Base-by-base conservation (phyloP, 495 filamentous ascomycete genomes). In the Penicillium cosmopolitanum region DNA sequence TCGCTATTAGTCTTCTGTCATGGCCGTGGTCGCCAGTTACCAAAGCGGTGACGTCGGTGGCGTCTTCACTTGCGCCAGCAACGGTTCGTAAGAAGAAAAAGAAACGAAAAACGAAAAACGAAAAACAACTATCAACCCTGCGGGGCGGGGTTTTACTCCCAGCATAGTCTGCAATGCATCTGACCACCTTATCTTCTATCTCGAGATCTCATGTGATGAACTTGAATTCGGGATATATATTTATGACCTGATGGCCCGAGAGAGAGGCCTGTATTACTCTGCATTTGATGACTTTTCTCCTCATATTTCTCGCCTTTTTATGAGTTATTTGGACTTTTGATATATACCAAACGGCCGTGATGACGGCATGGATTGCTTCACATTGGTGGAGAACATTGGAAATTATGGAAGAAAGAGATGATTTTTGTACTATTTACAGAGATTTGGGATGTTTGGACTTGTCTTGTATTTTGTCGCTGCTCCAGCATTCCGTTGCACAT, bases 11-110 rank as follows among this genome's bases (percentile, higher is more conserved):
- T 76, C 80, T 43, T 80, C 82, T 46, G 79, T 90, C 28, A 81
- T 89, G 73, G 83, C 82, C 42, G 89, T 91, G 21, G 73, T 91
- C 34, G 72, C 85, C 55, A 82, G 79, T 53, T 91, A 89, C 62
- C 51, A 73, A 8, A 68, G 72, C 2, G 82, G 82, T 16, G 69
- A 71, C 6, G 82, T 90, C 18, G 77, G 83, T 9, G 80, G 79
- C 6, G 78, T 85, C 2, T 92, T 90, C 62, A 80, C 82, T 5
- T 92, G 89, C 65, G 76, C 73, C n/a, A 83, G 76, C 58, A 90
- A 90, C 51, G 82, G 56, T 35, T 50, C 80, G 7, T 81, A 74
- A 75, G 57, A 18, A 18, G n/a, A 16, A 16, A 9, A 54, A 62
- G 25, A 60, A 57, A 60, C 53, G 57, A 55, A 33, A 23, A 23